These are phyloP conservation scores for Periconia sp. DNA, from an alignment of 2,329 filamentous ascomycete genomes.

Conservation along the genomic window DNA sequence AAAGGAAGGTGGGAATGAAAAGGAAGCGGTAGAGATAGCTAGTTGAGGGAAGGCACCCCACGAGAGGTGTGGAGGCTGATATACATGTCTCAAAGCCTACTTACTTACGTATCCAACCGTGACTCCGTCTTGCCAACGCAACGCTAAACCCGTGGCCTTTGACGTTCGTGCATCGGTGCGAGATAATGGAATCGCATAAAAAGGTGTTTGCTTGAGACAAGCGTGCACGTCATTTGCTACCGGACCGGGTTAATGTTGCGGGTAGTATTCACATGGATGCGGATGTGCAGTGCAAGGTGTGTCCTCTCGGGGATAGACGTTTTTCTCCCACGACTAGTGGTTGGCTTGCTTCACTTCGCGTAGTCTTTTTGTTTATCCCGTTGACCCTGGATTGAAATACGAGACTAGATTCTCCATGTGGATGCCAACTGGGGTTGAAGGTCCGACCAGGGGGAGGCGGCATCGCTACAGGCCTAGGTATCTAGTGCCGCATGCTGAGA, in stretches of 20 bases:
- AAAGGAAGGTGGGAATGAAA: conserved; percentile 17
- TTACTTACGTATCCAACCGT: conserved; percentile 29
- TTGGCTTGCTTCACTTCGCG: conserved; percentile 21
- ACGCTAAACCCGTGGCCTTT: conserved; percentile 27
- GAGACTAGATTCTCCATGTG: conserved; percentile 36
- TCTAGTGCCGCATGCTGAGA: conserved; percentile 12
- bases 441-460: conserved; percentile 10
- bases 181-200: conserved; percentile 39
- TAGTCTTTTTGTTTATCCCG: conserved; percentile 39
- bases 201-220: conserved; percentile 20
- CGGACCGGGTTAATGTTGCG: conserved; percentile 40
- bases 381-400: conserved; percentile 30
- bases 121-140: neutral
- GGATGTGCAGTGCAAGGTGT: conserved; percentile 27
- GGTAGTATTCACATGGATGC: conserved; percentile 40
- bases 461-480: conserved; percentile 15
- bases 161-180: conserved; percentile 36
- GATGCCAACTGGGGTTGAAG: conserved; percentile 21
- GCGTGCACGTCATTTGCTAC: conserved; percentile 43
- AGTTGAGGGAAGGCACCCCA: conserved; percentile 31
- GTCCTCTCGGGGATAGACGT: conserved; percentile 15
- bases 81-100: conserved; percentile 38
- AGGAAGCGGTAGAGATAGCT: conserved; percentile 25
- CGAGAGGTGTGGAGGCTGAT: conserved; percentile 42
- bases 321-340: conserved; percentile 1